Percentiles rank a stretch among this genome's conserved stretches.
phyloP scores from a whole-genome alignment of 1,284 basidiomycete genomes.

The Pisolithus thermaeus region DNA sequence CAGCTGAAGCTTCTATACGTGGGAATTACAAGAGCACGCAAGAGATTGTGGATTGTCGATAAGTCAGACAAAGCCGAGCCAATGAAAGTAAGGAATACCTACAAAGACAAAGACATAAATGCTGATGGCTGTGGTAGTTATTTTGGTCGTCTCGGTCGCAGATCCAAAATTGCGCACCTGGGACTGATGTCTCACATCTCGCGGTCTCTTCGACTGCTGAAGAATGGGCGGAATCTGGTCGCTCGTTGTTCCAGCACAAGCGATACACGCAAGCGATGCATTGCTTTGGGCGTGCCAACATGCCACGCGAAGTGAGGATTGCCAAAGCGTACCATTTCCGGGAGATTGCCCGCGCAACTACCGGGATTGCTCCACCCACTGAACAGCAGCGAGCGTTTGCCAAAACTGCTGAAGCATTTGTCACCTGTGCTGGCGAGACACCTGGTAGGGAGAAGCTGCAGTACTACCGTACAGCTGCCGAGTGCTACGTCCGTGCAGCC shows the following conservation, averaged over 20 bases:
- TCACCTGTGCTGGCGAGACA: conserved; percentile 32
- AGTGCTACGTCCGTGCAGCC: too few species aligned
- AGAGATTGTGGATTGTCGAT: conserved; percentile 65
- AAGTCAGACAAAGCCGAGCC: conserved; percentile 49
- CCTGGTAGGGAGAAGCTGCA: conserved; percentile 23
- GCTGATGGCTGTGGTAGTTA: conserved; percentile 26
- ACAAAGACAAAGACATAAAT: not conserved
- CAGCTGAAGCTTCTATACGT: conserved; percentile 67
- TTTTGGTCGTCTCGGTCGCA: conserved; percentile 43
- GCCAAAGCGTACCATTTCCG: too few species aligned
- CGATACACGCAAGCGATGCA: too few species aligned
- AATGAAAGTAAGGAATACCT: conserved; percentile 43
- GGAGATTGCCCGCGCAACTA: conserved; percentile 12
- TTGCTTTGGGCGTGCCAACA: too few species aligned
- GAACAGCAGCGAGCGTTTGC: conserved; percentile 35
- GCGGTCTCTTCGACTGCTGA: conserved; percentile 28
- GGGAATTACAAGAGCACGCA: conserved; percentile 62
- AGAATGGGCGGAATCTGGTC: too few species aligned
- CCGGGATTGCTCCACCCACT: conserved; percentile 13
- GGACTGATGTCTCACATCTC: conserved; percentile 40
- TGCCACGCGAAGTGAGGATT: too few species aligned
- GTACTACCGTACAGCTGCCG: conserved; percentile 45
- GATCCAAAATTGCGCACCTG: conserved; percentile 39
- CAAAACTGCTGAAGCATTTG: conserved; percentile 46
- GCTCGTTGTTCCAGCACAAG: too few species aligned